Evolutionary conservation across 75 land plant genomes (phyloP), one percentile per base, ranked within the genome.

Genomic region (Cryptomeria japonica): DNA sequence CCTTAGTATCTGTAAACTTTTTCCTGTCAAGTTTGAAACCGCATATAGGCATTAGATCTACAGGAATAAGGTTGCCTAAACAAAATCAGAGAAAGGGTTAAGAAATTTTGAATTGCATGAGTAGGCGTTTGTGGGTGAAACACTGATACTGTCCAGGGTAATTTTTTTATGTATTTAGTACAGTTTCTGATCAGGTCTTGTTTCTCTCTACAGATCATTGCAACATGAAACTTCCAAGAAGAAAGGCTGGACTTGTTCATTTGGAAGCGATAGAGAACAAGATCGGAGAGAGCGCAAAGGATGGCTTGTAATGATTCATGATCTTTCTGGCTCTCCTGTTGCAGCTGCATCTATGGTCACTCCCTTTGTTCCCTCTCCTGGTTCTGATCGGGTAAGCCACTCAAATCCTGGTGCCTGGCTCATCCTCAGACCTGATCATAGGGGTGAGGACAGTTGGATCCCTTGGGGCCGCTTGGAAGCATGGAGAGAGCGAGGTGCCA

Each of bases 311-410:
- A 96, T 95, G 84, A 92, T 98, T 75, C 99, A 96, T 90, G 99
- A 98, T 89, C 90, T 98, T 49, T 96, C 96, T 53, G 99, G 99
- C 68, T 95, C 97, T 1, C 98, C 97, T 0, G 99, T 98, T 16
- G 98, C 99, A 25, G 90, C 95, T 16, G 99, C 99, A 12, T 98
- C 99, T 3, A 98, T 98, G 99, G 95, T 96, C 77, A 98, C 99
- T 1, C 99, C 99, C 6, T 98, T 98, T 87, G 98, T 98, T 32
- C 97, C 99, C 7, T 98, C 96, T 0, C 92, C 96, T 2, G 97
- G 97, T 18, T 90, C 97, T 9, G 97, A 98, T 93, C 87, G 96
- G 39, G 98, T 98, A 5, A 94, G 96, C 89, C 93, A 94, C 7
- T 95, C 99, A 7, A 98, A 98, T 84, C 99, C 98, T 1, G 98